Conservation (phyloP, 2,329 filamentous ascomycete species). For the Aphanoascus verrucosus region DNA sequence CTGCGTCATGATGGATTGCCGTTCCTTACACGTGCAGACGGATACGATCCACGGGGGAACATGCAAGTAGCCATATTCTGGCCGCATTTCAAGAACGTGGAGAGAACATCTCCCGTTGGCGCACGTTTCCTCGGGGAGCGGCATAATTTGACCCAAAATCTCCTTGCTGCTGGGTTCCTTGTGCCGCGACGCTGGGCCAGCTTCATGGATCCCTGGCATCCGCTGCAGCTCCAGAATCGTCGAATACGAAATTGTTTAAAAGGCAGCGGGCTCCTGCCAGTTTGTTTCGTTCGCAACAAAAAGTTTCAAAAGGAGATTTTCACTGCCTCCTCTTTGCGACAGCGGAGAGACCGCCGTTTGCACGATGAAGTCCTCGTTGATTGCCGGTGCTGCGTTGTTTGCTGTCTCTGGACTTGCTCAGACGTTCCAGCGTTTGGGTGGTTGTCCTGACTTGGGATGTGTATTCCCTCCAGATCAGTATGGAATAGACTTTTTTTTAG, state of each 20-base stretch:
- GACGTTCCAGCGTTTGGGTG: constrained; percentile 46
- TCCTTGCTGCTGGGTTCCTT: no score
- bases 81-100: no score
- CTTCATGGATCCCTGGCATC: constrained; percentile 16
- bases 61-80: no score
- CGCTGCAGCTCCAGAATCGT: constrained; percentile 12
- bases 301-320: not conserved
- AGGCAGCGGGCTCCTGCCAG: not conserved
- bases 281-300: not conserved
- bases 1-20: no score
- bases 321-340: constrained; percentile 12
- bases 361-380: constrained; percentile 21
- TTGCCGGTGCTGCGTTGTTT: constrained; percentile 21
- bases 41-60: no score
- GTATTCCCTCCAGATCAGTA: constrained; percentile 50
- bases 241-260: constrained; percentile 7
- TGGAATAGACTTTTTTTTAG: constrained; percentile 15
- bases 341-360: not conserved
- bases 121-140: not conserved
- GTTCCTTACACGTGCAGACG: no score
- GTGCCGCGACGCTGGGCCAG: not conserved
- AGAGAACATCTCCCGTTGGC: not conserved
- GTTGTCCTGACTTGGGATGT: constrained; percentile 47
- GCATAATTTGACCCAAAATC: no score
- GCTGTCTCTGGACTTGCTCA: constrained; percentile 33